phyloP scores from a whole-genome alignment of 2,329 filamentous ascomycete species.

The Gaeumannomyces tritici region DNA sequence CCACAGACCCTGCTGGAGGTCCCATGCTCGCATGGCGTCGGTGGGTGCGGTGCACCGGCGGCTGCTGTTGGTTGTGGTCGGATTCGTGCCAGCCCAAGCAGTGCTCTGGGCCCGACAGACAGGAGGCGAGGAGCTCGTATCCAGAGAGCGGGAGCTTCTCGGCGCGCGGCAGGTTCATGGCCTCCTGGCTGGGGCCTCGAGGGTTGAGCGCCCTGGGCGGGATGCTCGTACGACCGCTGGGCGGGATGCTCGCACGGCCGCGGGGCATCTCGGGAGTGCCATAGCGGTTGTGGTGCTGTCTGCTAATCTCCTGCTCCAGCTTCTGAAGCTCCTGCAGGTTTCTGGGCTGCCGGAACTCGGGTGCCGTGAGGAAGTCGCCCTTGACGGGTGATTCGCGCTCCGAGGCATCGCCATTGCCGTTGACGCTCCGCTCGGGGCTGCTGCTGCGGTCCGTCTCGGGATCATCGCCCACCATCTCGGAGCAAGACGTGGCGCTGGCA shows the following conservation, averaged over 20 bases:
- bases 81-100: neutral
- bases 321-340: constrained; percentile 3
- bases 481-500: constrained; percentile 32
- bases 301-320: constrained; percentile 1
- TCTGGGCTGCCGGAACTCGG: constrained; percentile 9
- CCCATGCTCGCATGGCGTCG: neutral
- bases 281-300: constrained; percentile 19
- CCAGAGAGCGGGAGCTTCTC: constrained; percentile 40
- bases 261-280: constrained; percentile 33
- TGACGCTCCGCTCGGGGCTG: constrained; percentile 30
- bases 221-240: constrained; percentile 25
- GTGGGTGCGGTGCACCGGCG: neutral
- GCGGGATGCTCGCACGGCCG: constrained; percentile 25
- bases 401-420: constrained; percentile 14
- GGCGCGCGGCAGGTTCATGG: constrained; percentile 26
- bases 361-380: constrained; percentile 3
- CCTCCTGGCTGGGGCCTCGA: constrained; percentile 19
- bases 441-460: constrained; percentile 34
- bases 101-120: constrained; percentile 26
- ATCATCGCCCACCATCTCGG: constrained; percentile 16
- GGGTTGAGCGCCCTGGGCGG: constrained; percentile 26
- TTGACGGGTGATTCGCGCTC: neutral
- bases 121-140: constrained; percentile 53
- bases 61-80: neutral
- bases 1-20: constrained; percentile 12